Percentiles rank a stretch among this genome's conserved stretches.
Conservation (phyloP, 495 filamentous ascomycete species). For the Viridothelium virens region DNA sequence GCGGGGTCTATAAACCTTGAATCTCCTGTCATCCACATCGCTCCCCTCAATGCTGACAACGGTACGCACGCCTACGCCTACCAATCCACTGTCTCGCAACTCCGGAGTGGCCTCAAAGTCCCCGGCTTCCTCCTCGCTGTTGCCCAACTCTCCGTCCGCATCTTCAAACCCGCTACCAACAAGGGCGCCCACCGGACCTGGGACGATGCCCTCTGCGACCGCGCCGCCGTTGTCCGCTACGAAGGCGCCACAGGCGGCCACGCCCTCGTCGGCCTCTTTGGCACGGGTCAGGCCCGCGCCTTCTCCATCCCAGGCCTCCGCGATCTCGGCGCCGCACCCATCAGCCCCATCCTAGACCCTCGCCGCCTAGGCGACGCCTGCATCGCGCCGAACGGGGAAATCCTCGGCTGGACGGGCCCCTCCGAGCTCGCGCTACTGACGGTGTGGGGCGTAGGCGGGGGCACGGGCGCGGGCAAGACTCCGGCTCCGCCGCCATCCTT, state of each 20-base stretch:
- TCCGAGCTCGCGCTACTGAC: slow-evolving; percentile 73
- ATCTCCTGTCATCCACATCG: slow-evolving; percentile 65
- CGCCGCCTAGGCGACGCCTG: slow-evolving; percentile 57
- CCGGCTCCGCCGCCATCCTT: slow-evolving; percentile 23
- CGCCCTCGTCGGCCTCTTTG: slow-evolving; percentile 75
- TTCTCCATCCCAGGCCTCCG: slow-evolving; percentile 81
- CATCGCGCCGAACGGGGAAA: slow-evolving; percentile 66
- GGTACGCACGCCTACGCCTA: slow-evolving; percentile 70
- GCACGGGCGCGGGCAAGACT: slow-evolving; percentile 35
- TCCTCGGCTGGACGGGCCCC: slow-evolving; percentile 84
- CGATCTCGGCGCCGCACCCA: slow-evolving; percentile 62
- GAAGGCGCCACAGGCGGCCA: slow-evolving; percentile 46
- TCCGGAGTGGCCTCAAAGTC: slow-evolving; percentile 61
- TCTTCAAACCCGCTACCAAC: slow-evolving; percentile 74
- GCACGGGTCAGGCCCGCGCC: slow-evolving; percentile 65
- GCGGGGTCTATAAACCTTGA: slow-evolving; percentile 59
- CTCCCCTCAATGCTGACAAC: slow-evolving; percentile 67
- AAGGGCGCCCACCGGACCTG: slow-evolving; percentile 87
- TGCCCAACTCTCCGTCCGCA: slow-evolving; percentile 63
- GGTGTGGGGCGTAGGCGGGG: slow-evolving; percentile 53
- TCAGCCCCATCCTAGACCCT: slow-evolving; percentile 61
- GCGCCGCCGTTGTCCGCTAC: slow-evolving; percentile 64
- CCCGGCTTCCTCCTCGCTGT: slow-evolving; percentile 65
- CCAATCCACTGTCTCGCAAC: slow-evolving; percentile 57
- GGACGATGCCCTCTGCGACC: slow-evolving; percentile 71